phyloP scores from a whole-genome alignment of 805 yeast species.

The Ogataea glucozyma region DNA sequence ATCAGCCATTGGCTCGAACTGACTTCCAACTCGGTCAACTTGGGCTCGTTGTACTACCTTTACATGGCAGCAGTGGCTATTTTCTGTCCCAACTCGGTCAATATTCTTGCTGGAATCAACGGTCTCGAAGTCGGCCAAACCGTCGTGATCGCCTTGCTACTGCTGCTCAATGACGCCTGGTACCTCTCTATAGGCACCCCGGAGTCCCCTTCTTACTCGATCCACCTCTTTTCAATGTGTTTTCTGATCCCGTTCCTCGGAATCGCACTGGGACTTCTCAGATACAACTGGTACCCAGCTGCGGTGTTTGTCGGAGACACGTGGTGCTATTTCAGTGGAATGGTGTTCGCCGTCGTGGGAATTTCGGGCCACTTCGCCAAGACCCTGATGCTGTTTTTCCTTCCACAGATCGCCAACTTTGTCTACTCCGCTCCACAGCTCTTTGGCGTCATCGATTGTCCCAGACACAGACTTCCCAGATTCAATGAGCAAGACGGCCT shows the following conservation, averaged over 20 bases:
- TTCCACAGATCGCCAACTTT: conserved; percentile 91
- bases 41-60: conserved; percentile 76
- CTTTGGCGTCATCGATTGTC: conserved; percentile 85
- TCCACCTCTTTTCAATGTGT: conserved; percentile 80
- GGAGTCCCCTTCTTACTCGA: conserved; percentile 63
- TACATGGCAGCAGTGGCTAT: conserved; percentile 93
- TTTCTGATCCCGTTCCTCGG: conserved; percentile 86
- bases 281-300: conserved; percentile 89
- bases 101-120: conserved; percentile 93
- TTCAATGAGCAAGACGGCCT: conserved; percentile 68
- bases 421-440: conserved; percentile 90
- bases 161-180: conserved; percentile 74
- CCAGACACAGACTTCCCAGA: conserved; percentile 89
- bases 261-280: conserved; percentile 72
- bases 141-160: conserved; percentile 67
- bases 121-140: conserved; percentile 97
- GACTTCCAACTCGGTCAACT: conserved; percentile 54
- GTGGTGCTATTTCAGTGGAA: conserved; percentile 96
- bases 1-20: conserved; percentile 44
- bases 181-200: conserved; percentile 45
- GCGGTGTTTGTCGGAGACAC: conserved; percentile 96
- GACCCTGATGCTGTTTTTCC: conserved; percentile 79
- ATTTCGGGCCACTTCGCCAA: conserved; percentile 95
- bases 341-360: conserved; percentile 97
- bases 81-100: conserved; percentile 94